Conservation (phyloP, 2,329 filamentous ascomycete species). For the Atkinsonella texensis region DNA sequence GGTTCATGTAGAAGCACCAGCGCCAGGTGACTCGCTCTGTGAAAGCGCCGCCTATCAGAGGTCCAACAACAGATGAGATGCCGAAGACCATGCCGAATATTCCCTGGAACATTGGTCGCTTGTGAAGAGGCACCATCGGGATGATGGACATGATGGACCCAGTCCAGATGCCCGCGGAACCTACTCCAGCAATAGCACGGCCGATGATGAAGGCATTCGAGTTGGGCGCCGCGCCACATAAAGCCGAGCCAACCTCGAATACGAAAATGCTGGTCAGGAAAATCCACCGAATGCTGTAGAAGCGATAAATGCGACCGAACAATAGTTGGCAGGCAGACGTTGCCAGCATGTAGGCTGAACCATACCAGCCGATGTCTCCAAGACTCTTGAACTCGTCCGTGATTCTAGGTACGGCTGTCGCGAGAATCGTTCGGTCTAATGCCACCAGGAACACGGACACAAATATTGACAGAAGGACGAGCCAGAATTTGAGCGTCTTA, state of each 20-base stretch:
- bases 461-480: constrained; percentile 40
- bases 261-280: constrained; percentile 36
- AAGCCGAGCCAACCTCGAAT: constrained; percentile 41
- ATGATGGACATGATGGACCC: constrained; percentile 45
- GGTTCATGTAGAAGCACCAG: constrained; percentile 49
- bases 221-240: constrained; percentile 42
- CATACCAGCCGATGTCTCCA: constrained; percentile 53
- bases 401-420: constrained; percentile 42
- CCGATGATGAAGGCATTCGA: constrained; percentile 44
- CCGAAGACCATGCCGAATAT: constrained; percentile 44
- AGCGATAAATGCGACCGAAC: constrained; percentile 42
- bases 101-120: constrained; percentile 45
- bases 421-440: constrained; percentile 44
- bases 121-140: constrained; percentile 45
- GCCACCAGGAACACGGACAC: constrained; percentile 45
- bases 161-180: constrained; percentile 45
- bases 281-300: constrained; percentile 36
- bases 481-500: constrained; percentile 42
- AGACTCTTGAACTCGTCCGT: constrained; percentile 46
- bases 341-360: constrained; percentile 48
- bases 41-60: constrained; percentile 42
- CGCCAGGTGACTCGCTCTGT: constrained; percentile 36
- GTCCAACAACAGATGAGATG: constrained; percentile 40
- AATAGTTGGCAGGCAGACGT: constrained; percentile 41
- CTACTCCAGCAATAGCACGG: constrained; percentile 43